Percentiles rank a stretch among this genome's conserved stretches.
These are phyloP conservation scores for Crucihimalaya himalaica DNA, from an alignment of 345 rosid genomes.

Conservation along the genomic window DNA sequence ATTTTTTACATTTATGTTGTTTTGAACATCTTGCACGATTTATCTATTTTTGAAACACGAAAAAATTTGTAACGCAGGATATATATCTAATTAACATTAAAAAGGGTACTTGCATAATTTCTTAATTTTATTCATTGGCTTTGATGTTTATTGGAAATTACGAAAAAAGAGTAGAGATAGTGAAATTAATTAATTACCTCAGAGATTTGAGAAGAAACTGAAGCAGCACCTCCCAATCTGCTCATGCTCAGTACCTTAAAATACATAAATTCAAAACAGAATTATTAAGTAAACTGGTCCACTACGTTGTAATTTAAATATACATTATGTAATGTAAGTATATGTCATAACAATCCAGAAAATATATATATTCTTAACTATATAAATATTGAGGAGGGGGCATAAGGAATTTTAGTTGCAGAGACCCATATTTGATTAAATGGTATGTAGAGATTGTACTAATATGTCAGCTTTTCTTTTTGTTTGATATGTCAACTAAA, in stretches of 20 bases:
- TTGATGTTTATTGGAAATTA: neutral
- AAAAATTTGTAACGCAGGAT: neutral
- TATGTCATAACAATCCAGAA: constrained; percentile 8
- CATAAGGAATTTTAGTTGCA: constrained; percentile 40
- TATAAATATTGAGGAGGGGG: constrained; percentile 5
- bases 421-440: constrained; percentile 38
- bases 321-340: neutral
- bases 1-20: neutral
- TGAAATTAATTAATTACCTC: constrained; percentile 57
- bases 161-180: too few species aligned
- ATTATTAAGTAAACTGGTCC: neutral
- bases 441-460: constrained; percentile 22
- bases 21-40: neutral
- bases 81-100: neutral
- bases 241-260: constrained; percentile 94
- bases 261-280: constrained; percentile 1
- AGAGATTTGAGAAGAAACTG: constrained; percentile 82
- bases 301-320: constrained; percentile 2
- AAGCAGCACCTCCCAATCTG: constrained; percentile 86
- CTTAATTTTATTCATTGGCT: neutral
- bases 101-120: neutral
- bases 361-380: neutral
- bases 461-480: constrained; percentile 31
- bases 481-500: constrained; percentile 41
- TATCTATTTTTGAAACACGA: neutral